These are phyloP conservation scores for Lipomyces sp. DNA, from an alignment of 805 yeast species.

Conservation along the genomic window DNA sequence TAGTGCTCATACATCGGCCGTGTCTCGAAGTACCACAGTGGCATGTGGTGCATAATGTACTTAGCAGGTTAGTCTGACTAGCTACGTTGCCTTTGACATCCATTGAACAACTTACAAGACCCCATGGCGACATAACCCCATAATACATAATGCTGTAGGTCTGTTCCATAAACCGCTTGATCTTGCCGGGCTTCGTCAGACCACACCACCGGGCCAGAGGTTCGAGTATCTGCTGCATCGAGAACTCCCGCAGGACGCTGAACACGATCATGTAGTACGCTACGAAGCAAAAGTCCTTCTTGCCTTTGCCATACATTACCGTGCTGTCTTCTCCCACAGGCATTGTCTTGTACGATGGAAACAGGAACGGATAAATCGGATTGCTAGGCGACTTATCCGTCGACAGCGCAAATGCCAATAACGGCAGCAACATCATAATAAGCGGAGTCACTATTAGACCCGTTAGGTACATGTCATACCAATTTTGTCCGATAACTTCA, in stretches of 20 bases:
- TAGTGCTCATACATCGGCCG: conserved; percentile 75
- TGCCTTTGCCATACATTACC: conserved; percentile 78
- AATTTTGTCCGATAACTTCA: not conserved
- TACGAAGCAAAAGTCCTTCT: conserved; percentile 78
- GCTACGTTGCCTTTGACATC: not conserved
- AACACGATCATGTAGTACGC: conserved; percentile 81
- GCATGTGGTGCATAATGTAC: conserved; percentile 81
- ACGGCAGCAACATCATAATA: conserved; percentile 23
- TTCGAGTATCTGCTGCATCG: conserved; percentile 77
- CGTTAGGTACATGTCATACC: not conserved
- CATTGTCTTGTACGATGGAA: conserved; percentile 42
- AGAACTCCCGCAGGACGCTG: conserved; percentile 87
- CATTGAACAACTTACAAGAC: conserved; percentile 50
- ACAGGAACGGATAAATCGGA: conserved; percentile 31
- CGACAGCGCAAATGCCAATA: conserved; percentile 14
- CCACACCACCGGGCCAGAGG: conserved; percentile 70
- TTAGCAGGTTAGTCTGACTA: not conserved
- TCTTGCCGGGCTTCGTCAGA: conserved; percentile 58
- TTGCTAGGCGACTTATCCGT: conserved; percentile 14
- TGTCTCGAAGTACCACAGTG: conserved; percentile 90
- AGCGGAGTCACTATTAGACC: conserved; percentile 28
- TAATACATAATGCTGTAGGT: conserved; percentile 82
- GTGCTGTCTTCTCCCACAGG: conserved; percentile 39
- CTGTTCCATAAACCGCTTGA: conserved; percentile 90
- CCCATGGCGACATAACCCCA: conserved; percentile 80